Conservation (phyloP, 2,329 filamentous ascomycete genomes). For the Catunica adiposa region DNA sequence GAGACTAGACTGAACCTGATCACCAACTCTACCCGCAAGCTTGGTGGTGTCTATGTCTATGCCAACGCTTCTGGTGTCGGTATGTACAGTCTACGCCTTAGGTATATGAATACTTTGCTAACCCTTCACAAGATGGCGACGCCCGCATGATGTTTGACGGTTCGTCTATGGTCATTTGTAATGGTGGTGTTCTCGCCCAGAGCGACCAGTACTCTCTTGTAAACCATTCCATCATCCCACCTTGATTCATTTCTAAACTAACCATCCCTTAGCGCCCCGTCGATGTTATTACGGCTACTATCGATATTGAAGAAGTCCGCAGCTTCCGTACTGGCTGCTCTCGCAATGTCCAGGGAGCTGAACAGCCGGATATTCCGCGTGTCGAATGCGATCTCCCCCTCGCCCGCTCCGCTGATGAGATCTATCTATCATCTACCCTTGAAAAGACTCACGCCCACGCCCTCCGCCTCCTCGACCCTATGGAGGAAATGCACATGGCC, state of each 20-base stretch:
- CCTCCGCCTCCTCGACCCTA: constrained; percentile 18
- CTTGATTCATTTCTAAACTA: constrained; percentile 21
- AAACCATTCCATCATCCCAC: not conserved
- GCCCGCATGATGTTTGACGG: constrained; percentile 26
- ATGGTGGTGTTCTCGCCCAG: constrained; percentile 47
- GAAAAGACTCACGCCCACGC: constrained; percentile 15
- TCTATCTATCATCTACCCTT: constrained; percentile 21
- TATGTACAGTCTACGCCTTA: not conserved
- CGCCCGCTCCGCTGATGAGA: constrained; percentile 16
- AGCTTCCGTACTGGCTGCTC: constrained; percentile 39
- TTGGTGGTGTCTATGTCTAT: constrained; percentile 39
- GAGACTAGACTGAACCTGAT: constrained; percentile 48
- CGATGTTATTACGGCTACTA: constrained; percentile 47
- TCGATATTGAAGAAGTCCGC: constrained; percentile 57
- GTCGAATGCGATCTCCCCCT: constrained; percentile 21
- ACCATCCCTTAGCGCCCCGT: constrained; percentile 31
- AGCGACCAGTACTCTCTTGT: constrained; percentile 45
- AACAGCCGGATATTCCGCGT: constrained; percentile 20
- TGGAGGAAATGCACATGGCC: constrained; percentile 21
- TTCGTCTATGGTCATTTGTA: constrained; percentile 25
- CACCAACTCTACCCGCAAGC: constrained; percentile 45
- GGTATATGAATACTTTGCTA: not conserved
- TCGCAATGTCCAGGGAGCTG: constrained; percentile 40
- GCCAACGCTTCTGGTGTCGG: constrained; percentile 21
- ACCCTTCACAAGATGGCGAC: constrained; percentile 17